Evolutionary conservation across 2,329 filamentous ascomycete genomes (phyloP).

Genomic region (Aaosphaeria pasadenensis): DNA sequence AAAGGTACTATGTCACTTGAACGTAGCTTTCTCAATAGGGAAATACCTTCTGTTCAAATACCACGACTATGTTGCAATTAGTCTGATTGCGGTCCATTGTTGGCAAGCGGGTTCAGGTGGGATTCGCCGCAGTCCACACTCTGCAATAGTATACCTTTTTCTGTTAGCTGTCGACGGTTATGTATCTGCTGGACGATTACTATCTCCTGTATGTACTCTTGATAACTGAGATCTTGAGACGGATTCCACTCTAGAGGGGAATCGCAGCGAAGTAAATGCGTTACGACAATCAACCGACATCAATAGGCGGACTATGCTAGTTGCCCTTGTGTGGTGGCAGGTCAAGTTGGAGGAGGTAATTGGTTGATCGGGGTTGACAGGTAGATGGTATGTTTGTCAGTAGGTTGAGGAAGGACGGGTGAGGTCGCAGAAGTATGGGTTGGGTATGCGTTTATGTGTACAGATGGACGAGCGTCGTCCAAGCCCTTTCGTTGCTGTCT

Average conservation of each 20-base stretch:
- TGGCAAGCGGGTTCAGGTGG: constrained; percentile 21
- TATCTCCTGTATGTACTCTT: constrained; percentile 55
- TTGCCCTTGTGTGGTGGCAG: constrained; percentile 21
- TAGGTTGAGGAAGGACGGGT: background rate
- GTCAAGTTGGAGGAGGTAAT: constrained; percentile 4
- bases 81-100: constrained; percentile 24
- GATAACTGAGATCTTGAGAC: constrained; percentile 57
- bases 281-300: constrained; percentile 60
- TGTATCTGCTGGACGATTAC: constrained; percentile 45
- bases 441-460: too few relatives aligned
- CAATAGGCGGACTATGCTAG: constrained; percentile 39
- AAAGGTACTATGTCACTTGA: constrained; percentile 29
- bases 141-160: constrained; percentile 40
- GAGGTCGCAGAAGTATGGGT: too few relatives aligned
- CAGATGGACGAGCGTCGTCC: too few relatives aligned
- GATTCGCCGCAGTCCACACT: constrained; percentile 30
- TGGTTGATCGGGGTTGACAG: constrained; percentile 15
- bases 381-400: constrained; percentile 8
- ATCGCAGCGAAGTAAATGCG: constrained; percentile 53
- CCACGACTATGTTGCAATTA: constrained; percentile 32
- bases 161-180: constrained; percentile 14
- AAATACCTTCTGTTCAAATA: constrained; percentile 30
- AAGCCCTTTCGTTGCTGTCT: constrained; percentile 6
- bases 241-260: constrained; percentile 54
- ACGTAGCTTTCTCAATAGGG: constrained; percentile 17